A percentile compares a stretch with the other conserved stretches of the same genome.
phyloP scores from a whole-genome alignment of 176 grass and related monocot genomes.

The Phyllostachys edulis region DNA sequence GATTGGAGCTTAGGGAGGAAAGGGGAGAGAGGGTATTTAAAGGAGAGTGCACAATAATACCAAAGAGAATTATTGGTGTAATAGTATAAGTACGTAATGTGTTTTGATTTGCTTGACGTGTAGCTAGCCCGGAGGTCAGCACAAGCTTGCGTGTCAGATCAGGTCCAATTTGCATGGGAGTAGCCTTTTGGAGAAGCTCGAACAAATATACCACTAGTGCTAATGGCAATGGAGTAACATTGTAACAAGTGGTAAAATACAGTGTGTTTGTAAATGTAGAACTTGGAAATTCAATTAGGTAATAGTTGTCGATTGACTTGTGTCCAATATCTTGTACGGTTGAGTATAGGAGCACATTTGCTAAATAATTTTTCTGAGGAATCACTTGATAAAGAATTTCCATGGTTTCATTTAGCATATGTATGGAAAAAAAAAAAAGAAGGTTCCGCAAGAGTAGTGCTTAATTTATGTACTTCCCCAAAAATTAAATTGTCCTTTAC shows the following conservation, averaged over 20 bases:
- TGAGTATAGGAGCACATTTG: too few relatives aligned
- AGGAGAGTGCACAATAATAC: conserved; percentile 23
- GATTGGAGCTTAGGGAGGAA: conserved; percentile 27
- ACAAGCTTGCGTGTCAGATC: neutral
- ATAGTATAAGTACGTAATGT: neutral
- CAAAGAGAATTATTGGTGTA: conserved; percentile 5
- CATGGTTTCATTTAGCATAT: too few relatives aligned
- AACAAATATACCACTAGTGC: neutral
- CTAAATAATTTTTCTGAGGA: too few relatives aligned
- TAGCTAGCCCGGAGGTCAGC: neutral
- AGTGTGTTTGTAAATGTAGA: neutral
- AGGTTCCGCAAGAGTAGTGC: too few relatives aligned
- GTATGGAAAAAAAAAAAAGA: too few relatives aligned
- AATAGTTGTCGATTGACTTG: too few relatives aligned
- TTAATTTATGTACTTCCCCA: neutral
- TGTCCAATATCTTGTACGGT: too few relatives aligned
- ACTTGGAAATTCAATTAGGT: too few relatives aligned
- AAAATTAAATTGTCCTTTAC: neutral
- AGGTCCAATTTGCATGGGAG: neutral
- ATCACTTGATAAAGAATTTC: too few relatives aligned
- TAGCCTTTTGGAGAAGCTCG: neutral
- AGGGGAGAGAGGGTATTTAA: conserved; percentile 43
- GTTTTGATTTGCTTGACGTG: conserved; percentile 6
- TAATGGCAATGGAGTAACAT: neutral
- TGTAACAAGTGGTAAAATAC: neutral